Conservation (phyloP, 768 basidiomycete species). For the Strobilomyces dryophilus region DNA sequence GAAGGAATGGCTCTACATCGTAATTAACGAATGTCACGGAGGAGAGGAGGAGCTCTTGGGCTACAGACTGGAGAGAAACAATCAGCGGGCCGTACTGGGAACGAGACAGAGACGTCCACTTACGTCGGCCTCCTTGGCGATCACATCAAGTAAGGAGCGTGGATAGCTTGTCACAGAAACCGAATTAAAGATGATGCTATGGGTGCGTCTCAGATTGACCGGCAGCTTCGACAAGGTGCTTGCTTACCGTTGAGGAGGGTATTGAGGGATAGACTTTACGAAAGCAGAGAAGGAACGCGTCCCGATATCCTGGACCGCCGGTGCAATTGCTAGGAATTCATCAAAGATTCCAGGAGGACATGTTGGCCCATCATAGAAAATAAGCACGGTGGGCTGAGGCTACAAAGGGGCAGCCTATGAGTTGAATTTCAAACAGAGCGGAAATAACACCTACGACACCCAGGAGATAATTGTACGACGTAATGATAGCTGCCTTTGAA, state of each 20-base stretch:
- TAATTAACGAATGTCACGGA: slow-evolving; percentile 9
- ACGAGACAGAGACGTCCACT: background rate
- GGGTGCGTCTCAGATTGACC: background rate
- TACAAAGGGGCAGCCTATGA: background rate
- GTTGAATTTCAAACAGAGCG: background rate
- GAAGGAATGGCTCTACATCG: slow-evolving; percentile 49
- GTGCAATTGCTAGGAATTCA: slow-evolving; percentile 21
- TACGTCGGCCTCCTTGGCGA: slow-evolving; percentile 16
- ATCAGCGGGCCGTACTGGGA: background rate
- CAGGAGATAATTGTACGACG: background rate
- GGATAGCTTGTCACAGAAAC: slow-evolving; percentile 6
- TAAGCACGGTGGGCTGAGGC: background rate
- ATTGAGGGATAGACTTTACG: slow-evolving; percentile 2
- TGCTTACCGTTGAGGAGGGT: background rate
- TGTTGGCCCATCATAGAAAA: background rate
- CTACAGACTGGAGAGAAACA: background rate
- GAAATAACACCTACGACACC: background rate
- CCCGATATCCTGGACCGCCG: slow-evolving; percentile 1
- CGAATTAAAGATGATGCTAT: slow-evolving; percentile 6
- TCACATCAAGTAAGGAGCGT: slow-evolving; percentile 12
- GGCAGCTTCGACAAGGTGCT: background rate
- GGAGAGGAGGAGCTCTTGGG: slow-evolving; percentile 14
- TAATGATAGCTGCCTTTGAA: slow-evolving; percentile 34
- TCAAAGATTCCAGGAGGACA: background rate
- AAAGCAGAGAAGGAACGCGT: slow-evolving; percentile 16